phyloP scores from a whole-genome alignment of 31 red algal species.

The Odonthalia washingtoniensis region DNA sequence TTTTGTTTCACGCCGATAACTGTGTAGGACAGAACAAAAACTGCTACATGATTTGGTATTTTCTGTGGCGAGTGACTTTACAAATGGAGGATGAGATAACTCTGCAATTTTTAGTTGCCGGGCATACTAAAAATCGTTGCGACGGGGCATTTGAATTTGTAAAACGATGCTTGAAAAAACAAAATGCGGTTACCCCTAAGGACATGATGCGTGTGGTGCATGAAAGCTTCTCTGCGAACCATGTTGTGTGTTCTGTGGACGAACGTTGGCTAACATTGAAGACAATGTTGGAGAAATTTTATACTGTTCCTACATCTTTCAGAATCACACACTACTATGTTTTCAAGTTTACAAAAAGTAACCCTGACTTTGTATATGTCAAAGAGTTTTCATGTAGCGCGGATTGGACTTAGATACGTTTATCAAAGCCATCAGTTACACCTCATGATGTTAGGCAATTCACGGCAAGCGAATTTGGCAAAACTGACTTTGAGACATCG shows the following conservation, averaged over 20 bases:
- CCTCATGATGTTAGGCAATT: not conserved
- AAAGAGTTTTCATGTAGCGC: conserved; percentile 11
- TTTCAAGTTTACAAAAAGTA: conserved; percentile 34
- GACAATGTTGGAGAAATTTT: no score
- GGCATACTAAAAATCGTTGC: conserved; percentile 16
- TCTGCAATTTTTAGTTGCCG: conserved; percentile 26
- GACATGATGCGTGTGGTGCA: conserved; percentile 44
- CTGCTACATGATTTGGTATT: conserved; percentile 21
- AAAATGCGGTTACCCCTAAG: not conserved
- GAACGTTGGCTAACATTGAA: no score
- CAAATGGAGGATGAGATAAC: conserved; percentile 12
- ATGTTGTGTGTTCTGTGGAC: not conserved
- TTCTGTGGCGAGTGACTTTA: not conserved
- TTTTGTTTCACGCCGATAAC: no score
- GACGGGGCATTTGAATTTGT: conserved; percentile 40
- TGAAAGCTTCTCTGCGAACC: not conserved
- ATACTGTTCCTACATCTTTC: no score
- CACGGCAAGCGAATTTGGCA: not conserved
- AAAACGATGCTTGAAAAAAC: conserved; percentile 27
- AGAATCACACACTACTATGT: no score
- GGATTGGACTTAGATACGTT: conserved; percentile 1
- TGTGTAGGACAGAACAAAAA: conserved; percentile 21
- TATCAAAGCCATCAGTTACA: conserved; percentile 1
- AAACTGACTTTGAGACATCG: not conserved
- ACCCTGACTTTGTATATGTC: not conserved